These are phyloP conservation scores for Suhomyces pyralidae DNA, from an alignment of 805 yeast species.

Conservation along the genomic window DNA sequence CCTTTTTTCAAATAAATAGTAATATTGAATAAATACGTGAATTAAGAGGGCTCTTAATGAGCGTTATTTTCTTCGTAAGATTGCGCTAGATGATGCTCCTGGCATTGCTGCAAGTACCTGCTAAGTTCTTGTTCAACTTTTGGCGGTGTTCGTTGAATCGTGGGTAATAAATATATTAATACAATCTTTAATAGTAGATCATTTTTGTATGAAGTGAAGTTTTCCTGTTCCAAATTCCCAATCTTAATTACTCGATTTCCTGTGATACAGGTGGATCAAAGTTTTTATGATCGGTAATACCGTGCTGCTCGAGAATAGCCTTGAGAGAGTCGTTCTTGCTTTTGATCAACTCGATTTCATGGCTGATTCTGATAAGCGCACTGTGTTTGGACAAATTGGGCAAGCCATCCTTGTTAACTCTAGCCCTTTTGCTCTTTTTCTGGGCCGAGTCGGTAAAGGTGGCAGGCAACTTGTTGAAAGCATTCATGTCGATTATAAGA, in stretches of 20 bases:
- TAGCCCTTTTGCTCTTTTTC: slow-evolving; percentile 32
- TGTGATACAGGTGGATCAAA: slow-evolving; percentile 3
- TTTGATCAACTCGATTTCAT: slow-evolving; percentile 35
- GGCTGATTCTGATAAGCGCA: slow-evolving; percentile 39
- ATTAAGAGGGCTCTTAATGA: not conserved
- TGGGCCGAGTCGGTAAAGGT: slow-evolving; percentile 9
- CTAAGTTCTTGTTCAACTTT: not conserved
- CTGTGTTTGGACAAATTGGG: slow-evolving; percentile 44
- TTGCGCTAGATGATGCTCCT: not conserved
- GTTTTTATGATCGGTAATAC: slow-evolving; percentile 3
- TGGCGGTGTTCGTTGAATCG: not conserved
- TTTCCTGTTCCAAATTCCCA: not conserved
- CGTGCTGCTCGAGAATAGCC: slow-evolving; percentile 15
- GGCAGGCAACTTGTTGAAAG: slow-evolving; percentile 21
- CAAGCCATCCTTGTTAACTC: slow-evolving; percentile 42
- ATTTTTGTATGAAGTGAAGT: not conserved
- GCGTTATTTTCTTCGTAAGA: not conserved
- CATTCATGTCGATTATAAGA: slow-evolving; percentile 39
- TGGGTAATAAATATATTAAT: slow-evolving; percentile 1
- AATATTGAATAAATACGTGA: not conserved
- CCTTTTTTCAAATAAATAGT: not conserved
- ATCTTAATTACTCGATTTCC: slow-evolving; percentile 1
- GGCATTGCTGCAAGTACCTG: not conserved
- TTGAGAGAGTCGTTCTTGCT: slow-evolving; percentile 32
- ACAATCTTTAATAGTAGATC: not conserved